Evolutionary conservation across 495 filamentous ascomycete genomes (phyloP).

Genomic region (Xeromyces bisporus): DNA sequence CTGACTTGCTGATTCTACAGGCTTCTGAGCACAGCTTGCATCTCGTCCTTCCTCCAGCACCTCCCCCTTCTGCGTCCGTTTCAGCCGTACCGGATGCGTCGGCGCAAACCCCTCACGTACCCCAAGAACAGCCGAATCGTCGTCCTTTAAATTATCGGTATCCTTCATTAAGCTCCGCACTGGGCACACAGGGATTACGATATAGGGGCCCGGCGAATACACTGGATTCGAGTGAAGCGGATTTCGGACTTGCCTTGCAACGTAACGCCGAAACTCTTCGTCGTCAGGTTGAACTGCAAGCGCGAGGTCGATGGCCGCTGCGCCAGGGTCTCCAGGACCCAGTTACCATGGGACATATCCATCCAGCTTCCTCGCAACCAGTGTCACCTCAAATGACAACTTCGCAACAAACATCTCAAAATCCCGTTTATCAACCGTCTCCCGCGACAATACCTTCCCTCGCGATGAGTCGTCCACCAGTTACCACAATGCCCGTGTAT

Average conservation of each 20-base stretch:
- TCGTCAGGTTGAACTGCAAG: conserved; percentile 8
- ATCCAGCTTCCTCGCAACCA: conserved; percentile 5
- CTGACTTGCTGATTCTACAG: conserved; percentile 19
- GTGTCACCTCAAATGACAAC: conserved; percentile 6
- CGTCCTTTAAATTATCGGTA: conserved; percentile 2
- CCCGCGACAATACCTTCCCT: conserved; percentile 3
- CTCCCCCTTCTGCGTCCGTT: conserved; percentile 4
- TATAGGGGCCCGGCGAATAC: conserved; percentile 4
- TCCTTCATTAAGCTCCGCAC: conserved; percentile 2
- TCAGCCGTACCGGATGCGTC: conserved; percentile 1
- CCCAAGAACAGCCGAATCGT: conserved; percentile 2
- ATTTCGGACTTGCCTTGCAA: conserved; percentile 7
- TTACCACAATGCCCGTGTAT: neutral
- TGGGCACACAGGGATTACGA: conserved; percentile 5
- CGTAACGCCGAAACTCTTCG: conserved; percentile 9
- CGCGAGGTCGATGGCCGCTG: conserved; percentile 1
- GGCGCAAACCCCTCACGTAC: neutral
- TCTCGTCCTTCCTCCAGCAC: conserved; percentile 39
- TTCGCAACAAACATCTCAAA: conserved; percentile 9
- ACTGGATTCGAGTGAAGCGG: conserved; percentile 4
- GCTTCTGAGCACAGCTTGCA: conserved; percentile 31
- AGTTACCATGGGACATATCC: conserved; percentile 3
- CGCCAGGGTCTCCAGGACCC: conserved; percentile 1
- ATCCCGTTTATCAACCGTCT: conserved; percentile 7
- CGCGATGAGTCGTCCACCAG: conserved; percentile 4